phyloP scores from a whole-genome alignment of 306 rosid species.

The Lathyrus oleraceus region DNA sequence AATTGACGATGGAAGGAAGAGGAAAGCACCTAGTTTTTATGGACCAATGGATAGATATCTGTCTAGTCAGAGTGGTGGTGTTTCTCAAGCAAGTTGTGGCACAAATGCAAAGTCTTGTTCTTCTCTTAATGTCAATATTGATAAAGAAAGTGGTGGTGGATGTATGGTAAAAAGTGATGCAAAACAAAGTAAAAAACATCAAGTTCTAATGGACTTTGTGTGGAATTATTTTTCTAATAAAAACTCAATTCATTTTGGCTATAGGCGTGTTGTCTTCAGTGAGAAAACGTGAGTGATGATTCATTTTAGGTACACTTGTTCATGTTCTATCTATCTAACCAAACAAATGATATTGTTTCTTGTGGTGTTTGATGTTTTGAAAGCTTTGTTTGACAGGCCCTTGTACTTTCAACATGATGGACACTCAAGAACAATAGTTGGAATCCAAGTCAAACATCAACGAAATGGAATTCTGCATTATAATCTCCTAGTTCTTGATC shows the following conservation, averaged over 20 bases:
- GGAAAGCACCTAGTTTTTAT: conserved; percentile 26
- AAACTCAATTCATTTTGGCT: conserved; percentile 42
- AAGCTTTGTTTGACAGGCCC: conserved; percentile 59
- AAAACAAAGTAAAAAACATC: conserved; percentile 48
- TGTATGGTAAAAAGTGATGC: conserved; percentile 32
- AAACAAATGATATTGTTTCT: conserved; percentile 29
- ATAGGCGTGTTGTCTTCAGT: conserved; percentile 49
- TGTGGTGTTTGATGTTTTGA: conserved; percentile 37
- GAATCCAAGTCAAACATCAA: conserved; percentile 76
- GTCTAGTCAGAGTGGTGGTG: conserved; percentile 20
- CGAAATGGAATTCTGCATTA: conserved; percentile 47
- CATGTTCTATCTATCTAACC: background rate
- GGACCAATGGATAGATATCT: conserved; percentile 54
- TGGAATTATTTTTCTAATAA: conserved; percentile 83
- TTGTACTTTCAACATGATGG: conserved; percentile 94
- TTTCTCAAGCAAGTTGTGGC: conserved; percentile 35
- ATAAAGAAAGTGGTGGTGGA: conserved; percentile 24
- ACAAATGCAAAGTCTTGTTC: conserved; percentile 30
- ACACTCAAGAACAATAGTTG: conserved; percentile 88
- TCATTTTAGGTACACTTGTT: conserved; percentile 16
- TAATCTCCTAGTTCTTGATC: conserved; percentile 78
- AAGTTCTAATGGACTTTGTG: conserved; percentile 72
- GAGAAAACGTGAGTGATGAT: conserved; percentile 61
- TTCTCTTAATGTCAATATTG: conserved; percentile 27
- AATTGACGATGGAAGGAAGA: conserved; percentile 32